A percentile compares a stretch with the other conserved stretches of the same genome.
These are phyloP conservation scores for Phytopythium vexans DNA, from an alignment of 352 stramenopile genomes.

Conservation along the genomic window DNA sequence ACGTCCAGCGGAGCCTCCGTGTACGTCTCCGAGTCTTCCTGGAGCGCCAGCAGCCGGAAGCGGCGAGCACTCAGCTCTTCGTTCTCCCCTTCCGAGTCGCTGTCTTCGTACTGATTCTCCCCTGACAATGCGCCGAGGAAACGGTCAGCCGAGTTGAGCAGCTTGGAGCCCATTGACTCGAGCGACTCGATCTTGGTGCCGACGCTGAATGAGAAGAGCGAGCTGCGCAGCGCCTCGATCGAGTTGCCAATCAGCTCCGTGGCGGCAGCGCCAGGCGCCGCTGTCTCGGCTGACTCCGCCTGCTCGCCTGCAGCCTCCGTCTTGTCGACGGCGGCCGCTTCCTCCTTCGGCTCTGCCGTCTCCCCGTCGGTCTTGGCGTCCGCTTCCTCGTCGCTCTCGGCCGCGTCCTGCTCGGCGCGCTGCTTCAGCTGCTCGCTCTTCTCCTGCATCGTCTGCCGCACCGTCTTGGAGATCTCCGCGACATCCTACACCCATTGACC, in stretches of 20 bases:
- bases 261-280: background rate
- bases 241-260: background rate
- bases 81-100: conserved; percentile 26
- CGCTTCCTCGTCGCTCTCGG: conserved; percentile 12
- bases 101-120: conserved; percentile 20
- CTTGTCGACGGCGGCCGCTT: conserved; percentile 7
- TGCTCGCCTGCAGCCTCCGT: conserved; percentile 9
- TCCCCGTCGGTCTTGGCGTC: conserved; percentile 9
- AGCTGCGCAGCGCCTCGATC: conserved; percentile 25
- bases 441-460: conserved; percentile 51
- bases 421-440: conserved; percentile 40
- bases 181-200: conserved; percentile 32
- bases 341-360: conserved; percentile 3
- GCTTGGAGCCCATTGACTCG: conserved; percentile 60
- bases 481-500: conserved; percentile 24
- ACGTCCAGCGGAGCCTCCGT: conserved; percentile 45
- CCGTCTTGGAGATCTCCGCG: conserved; percentile 51
- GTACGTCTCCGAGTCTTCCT: conserved; percentile 68
- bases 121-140: conserved; percentile 49
- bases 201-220: conserved; percentile 28
- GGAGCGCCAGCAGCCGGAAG: conserved; percentile 56
- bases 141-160: conserved; percentile 67
- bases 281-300: background rate
- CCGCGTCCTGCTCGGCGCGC: conserved; percentile 23
- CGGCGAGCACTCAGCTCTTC: conserved; percentile 38